A percentile compares a stretch with the other conserved stretches of the same genome.
phyloP scores from a whole-genome alignment of 495 filamentous ascomycete genomes.

The Annulohypoxylon moriforme region DNA sequence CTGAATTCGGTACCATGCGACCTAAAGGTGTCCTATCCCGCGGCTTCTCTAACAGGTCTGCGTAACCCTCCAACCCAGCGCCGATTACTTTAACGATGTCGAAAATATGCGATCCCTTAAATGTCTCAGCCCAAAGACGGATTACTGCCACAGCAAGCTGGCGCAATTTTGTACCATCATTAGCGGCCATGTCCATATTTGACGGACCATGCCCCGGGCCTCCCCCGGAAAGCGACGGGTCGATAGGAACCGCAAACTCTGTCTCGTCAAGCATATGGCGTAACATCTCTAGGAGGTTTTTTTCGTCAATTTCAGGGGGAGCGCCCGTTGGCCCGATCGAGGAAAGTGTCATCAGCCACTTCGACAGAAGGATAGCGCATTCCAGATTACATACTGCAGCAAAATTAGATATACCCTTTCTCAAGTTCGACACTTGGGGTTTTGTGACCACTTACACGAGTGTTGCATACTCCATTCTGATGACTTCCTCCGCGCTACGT shows the following conservation, averaged over 20 bases:
- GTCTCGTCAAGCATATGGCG: slow-evolving; percentile 82
- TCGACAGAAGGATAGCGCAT: slow-evolving; percentile 73
- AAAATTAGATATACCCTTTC: slow-evolving; percentile 22
- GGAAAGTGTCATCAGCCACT: slow-evolving; percentile 60
- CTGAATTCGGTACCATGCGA: slow-evolving; percentile 46
- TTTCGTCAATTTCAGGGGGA: slow-evolving; percentile 67
- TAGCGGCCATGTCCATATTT: slow-evolving; percentile 52
- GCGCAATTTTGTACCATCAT: slow-evolving; percentile 64
- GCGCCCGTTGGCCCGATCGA: slow-evolving; percentile 58
- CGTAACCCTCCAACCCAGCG: slow-evolving; percentile 70
- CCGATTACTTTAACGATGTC: slow-evolving; percentile 74
- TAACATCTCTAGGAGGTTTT: slow-evolving; percentile 72
- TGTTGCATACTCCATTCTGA: slow-evolving; percentile 79
- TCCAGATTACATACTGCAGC: slow-evolving; percentile 71
- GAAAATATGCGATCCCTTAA: slow-evolving; percentile 75
- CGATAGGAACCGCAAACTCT: slow-evolving; percentile 71
- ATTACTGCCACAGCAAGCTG: slow-evolving; percentile 72
- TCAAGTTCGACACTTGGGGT: not conserved
- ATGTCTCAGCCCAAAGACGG: slow-evolving; percentile 74
- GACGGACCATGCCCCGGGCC: slow-evolving; percentile 51
- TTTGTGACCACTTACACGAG: slow-evolving; percentile 56
- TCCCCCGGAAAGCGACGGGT: slow-evolving; percentile 57
- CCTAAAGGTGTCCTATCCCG: slow-evolving; percentile 60
- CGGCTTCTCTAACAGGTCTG: slow-evolving; percentile 70
- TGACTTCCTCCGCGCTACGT: slow-evolving; percentile 75